A percentile compares a stretch with the other conserved stretches of the same genome.
Conservation (phyloP, 2,329 filamentous ascomycete genomes). For the Huntiella abstrusa region DNA sequence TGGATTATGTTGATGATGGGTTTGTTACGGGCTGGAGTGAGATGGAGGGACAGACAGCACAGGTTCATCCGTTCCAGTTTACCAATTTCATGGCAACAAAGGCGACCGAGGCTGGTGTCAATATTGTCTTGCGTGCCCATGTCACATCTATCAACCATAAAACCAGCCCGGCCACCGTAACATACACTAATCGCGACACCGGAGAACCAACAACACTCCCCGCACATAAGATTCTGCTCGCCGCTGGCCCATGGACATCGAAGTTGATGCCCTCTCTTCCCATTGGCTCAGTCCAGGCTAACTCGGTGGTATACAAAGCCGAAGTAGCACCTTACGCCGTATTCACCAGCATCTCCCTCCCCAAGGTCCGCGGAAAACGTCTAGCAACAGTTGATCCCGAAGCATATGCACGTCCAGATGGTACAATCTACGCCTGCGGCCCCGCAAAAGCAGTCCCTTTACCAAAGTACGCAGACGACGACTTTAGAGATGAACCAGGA, state of each 20-base stretch:
- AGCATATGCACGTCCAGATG: conserved; percentile 77
- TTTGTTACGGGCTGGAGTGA: conserved; percentile 52
- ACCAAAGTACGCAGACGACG: conserved; percentile 55
- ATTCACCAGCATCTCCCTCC: conserved; percentile 72
- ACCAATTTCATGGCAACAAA: conserved; percentile 68
- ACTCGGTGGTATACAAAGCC: conserved; percentile 46
- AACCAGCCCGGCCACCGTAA: conserved; percentile 30
- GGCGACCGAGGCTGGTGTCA: conserved; percentile 48
- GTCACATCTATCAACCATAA: conserved; percentile 38
- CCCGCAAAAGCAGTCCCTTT: conserved; percentile 70
- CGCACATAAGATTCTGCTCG: conserved; percentile 35
- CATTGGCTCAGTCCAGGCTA: conserved; percentile 39
- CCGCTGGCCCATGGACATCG: conserved; percentile 45
- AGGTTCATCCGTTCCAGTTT: conserved; percentile 85
- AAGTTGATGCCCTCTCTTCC: conserved; percentile 36
- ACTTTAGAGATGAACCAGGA: conserved; percentile 52
- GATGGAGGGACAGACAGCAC: conserved; percentile 75
- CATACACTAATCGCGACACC: conserved; percentile 32
- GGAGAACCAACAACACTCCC: conserved; percentile 20
- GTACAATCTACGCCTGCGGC: conserved; percentile 85
- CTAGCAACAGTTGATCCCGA: conserved; percentile 54
- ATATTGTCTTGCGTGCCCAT: conserved; percentile 44
- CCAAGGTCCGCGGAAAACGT: conserved; percentile 16
- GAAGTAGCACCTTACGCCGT: conserved; percentile 55
- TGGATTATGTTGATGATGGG: conserved; percentile 66